phyloP scores from a whole-genome alignment of 2,329 filamentous ascomycete species.

The Pseudogymnoascus sp. region DNA sequence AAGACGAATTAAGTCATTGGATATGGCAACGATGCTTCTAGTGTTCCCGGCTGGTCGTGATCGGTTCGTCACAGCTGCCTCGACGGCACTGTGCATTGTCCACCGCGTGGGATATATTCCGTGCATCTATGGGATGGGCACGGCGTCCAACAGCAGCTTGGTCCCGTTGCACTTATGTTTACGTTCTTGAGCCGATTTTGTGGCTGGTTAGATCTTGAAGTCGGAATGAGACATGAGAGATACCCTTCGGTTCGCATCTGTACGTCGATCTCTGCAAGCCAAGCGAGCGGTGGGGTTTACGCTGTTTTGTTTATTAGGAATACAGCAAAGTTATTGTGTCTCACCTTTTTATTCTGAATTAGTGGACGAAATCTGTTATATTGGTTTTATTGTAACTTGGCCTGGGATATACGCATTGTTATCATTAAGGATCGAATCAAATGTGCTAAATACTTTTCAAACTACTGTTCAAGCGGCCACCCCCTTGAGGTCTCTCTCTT shows the following conservation, averaged over 20 bases:
- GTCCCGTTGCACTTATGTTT: neutral
- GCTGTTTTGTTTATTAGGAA: neutral
- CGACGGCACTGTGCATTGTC: neutral
- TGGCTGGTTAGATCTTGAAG: neutral
- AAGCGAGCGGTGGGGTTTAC: neutral
- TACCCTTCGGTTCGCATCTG: conserved; percentile 3
- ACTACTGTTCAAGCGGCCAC: neutral
- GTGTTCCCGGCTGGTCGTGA: neutral
- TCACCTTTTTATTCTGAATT: neutral
- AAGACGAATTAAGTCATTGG: conserved; percentile 25
- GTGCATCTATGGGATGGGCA: neutral
- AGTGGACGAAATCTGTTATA: neutral
- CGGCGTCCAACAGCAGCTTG: neutral
- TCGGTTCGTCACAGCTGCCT: neutral
- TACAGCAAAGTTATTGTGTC: neutral
- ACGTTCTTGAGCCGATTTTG: conserved; percentile 6
- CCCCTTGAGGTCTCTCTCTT: neutral
- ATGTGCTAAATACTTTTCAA: neutral
- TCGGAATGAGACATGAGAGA: neutral
- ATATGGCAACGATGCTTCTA: neutral
- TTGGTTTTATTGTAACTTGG: neutral
- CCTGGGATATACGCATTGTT: neutral
- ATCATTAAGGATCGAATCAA: neutral
- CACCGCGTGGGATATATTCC: neutral
- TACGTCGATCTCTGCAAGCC: neutral